A percentile compares a stretch with the other conserved stretches of the same genome.
Conservation (phyloP, 2,329 filamentous ascomycete species). For the Colletotrichum sp. region DNA sequence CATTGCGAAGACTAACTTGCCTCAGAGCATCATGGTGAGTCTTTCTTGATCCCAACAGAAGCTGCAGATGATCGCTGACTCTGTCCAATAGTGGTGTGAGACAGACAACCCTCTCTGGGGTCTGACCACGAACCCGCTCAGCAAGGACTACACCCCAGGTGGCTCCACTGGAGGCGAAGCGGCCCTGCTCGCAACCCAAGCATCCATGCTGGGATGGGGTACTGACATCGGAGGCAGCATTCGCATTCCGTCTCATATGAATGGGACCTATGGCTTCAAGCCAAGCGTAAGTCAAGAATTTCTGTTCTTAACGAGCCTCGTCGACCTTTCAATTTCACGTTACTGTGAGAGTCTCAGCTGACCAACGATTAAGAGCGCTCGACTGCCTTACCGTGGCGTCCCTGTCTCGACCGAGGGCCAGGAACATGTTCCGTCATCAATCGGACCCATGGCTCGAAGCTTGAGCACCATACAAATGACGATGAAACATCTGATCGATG, state of each 20-base stretch:
- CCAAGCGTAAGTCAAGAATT: constrained; percentile 22
- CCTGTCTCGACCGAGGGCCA: constrained; percentile 68
- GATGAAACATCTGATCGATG: constrained; percentile 51
- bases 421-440: constrained; percentile 66
- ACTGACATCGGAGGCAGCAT: constrained; percentile 48
- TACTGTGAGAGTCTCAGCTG: neutral
- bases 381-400: constrained; percentile 63
- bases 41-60: neutral
- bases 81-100: constrained; percentile 31
- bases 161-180: constrained; percentile 67
- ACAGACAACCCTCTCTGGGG: constrained; percentile 61
- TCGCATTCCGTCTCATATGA: constrained; percentile 40
- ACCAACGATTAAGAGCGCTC: constrained; percentile 47
- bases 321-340: neutral
- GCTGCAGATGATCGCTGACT: neutral
- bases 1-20: constrained; percentile 73
- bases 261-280: constrained; percentile 34
- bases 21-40: constrained; percentile 60
- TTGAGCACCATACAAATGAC: constrained; percentile 48
- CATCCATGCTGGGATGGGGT: constrained; percentile 44
- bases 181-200: constrained; percentile 43
- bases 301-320: neutral
- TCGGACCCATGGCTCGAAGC: constrained; percentile 62
- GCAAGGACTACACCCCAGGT: constrained; percentile 63
- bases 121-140: constrained; percentile 66